phyloP scores from a whole-genome alignment of 208 protist species.

The Wallacemonas sp. region DNA sequence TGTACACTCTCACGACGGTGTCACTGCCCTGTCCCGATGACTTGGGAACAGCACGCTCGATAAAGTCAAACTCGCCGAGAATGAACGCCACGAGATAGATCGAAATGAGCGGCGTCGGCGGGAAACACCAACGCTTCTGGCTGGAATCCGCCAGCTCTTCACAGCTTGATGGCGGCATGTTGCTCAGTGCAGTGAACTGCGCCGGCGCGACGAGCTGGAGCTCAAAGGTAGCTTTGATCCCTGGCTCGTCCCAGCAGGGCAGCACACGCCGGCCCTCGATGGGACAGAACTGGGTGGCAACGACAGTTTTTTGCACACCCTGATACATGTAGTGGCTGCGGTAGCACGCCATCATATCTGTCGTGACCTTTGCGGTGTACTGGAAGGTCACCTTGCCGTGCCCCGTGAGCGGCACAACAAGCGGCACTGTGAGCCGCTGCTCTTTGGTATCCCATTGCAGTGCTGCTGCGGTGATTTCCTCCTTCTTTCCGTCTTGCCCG shows the following conservation, averaged over 20 bases:
- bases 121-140: constrained; percentile 61
- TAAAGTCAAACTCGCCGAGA: constrained; percentile 85
- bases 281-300: constrained; percentile 93
- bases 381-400: constrained; percentile 57
- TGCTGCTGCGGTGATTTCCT: constrained; percentile 5
- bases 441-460: constrained; percentile 31
- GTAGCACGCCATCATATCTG: constrained; percentile 94
- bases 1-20: constrained; percentile 55
- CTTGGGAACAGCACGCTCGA: constrained; percentile 26
- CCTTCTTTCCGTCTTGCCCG: neutral
- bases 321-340: constrained; percentile 85
- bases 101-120: constrained; percentile 87
- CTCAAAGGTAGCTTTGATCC: constrained; percentile 93
- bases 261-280: constrained; percentile 92
- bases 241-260: constrained; percentile 96
- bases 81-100: constrained; percentile 97
- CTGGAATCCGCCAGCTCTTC: constrained; percentile 13
- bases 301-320: constrained; percentile 61
- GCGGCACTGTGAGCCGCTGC: constrained; percentile 31
- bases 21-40: constrained; percentile 22
- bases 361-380: constrained; percentile 91
- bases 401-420: constrained; percentile 21
- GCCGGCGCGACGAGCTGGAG: constrained; percentile 81
- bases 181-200: constrained; percentile 81
- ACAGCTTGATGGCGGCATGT: constrained; percentile 61